Evolutionary conservation across 1,139 yeast species (phyloP), one percentile per base, ranked within the genome.

Genomic region (Kodamaea plutei): DNA sequence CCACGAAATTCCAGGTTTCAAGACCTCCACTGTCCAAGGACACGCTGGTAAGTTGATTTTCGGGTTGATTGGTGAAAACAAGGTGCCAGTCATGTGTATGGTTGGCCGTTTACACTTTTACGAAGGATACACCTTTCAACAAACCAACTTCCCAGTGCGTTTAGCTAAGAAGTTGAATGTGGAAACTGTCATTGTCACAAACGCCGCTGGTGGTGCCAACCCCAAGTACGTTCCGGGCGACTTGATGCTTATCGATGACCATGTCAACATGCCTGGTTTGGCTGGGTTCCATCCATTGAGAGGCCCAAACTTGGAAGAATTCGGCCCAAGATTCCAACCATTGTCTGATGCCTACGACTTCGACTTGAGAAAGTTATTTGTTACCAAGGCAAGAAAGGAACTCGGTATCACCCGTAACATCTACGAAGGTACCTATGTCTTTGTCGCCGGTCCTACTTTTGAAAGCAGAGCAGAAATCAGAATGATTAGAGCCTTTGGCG

Each of bases 391-490:
- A 6, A 58, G 69, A 30, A 54, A 63, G 23, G 64, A 61, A 16
- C 64, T 84, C 26, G 63, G 65, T 0, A 61, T 83, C 25, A 53
- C 59, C 1, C 75, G 97, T 50, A 52, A 58, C 1, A 71, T 91
- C 29, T 84, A 84, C 47, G 97, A 91, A 55, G 98, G 97, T 18
- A 76, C 81, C 1, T 91, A 91, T 49, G 76, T 76, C 29, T 89
- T 75, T 56, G 95, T 83, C 4, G 76, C 93, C 3, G 98, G 98
- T 0, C 97, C 98, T 3, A 85, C 96, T 1, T 91, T 82, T 54
- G 98, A 91, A 60, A 76, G 89, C 6, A 69, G 96, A 45, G 96
- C 97, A 0, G 97, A 91, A 58, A 83, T 83, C n/a, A 68, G 95
- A 37, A 70, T 80, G 69, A 65, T 89, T 28, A 61, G 77, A 39